Conservation (phyloP, 2,329 filamentous ascomycete genomes). For the Cadophora sp. region DNA sequence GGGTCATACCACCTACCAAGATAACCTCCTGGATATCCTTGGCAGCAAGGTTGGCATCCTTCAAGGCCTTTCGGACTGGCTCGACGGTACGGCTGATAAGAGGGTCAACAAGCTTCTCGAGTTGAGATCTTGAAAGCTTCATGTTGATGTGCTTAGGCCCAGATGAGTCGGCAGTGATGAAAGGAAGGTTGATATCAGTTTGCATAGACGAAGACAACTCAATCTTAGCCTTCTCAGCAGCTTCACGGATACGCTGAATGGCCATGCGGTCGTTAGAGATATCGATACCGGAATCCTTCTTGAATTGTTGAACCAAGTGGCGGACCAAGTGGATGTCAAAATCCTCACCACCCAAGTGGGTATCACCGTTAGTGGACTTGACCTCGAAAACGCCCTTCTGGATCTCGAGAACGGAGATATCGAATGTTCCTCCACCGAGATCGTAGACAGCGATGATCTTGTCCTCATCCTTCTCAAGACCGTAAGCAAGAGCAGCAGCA, state of each 20-base stretch:
- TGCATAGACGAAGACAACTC: conserved; percentile 94
- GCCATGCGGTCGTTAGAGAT: conserved; percentile 94
- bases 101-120: conserved; percentile 91
- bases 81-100: conserved; percentile 87
- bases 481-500: conserved; percentile 93
- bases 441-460: conserved; percentile 94
- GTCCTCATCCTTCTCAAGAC: conserved; percentile 93
- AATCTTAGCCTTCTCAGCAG: conserved; percentile 99
- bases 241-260: conserved; percentile 98
- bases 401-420: conserved; percentile 98
- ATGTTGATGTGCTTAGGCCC: conserved; percentile 98
- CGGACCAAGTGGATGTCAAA: conserved; percentile 96
- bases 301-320: conserved; percentile 93
- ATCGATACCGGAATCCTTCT: conserved; percentile 93
- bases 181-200: conserved; percentile 97
- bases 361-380: conserved; percentile 99
- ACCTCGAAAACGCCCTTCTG: conserved; percentile 98
- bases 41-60: conserved; percentile 89
- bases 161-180: conserved; percentile 95
- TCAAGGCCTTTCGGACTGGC: conserved; percentile 94
- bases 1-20: conserved; percentile 98
- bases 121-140: conserved; percentile 90
- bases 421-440: conserved; percentile 97
- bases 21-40: conserved; percentile 98
- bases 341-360: conserved; percentile 96